A percentile compares a stretch with the other conserved stretches of the same genome.
Conservation (phyloP, 768 basidiomycete species). For the Stropharia rugosoannulata region DNA sequence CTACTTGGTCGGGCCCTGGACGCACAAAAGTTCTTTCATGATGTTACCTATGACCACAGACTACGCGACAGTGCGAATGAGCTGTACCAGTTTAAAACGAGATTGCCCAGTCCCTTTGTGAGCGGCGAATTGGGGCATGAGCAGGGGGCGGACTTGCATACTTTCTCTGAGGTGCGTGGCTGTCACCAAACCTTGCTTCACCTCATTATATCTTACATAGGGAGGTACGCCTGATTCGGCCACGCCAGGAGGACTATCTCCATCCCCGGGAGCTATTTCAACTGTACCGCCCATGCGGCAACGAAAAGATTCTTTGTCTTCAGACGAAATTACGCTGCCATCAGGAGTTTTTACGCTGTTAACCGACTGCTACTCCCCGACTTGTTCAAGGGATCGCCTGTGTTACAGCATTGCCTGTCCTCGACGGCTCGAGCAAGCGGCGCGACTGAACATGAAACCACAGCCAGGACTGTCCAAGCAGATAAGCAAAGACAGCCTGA, state of each 20-base stretch:
- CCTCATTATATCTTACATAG: conserved; percentile 10
- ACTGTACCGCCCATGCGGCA: conserved; percentile 18
- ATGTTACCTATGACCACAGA: conserved; percentile 98
- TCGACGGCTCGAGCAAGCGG: conserved; percentile 89
- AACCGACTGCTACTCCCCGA: conserved; percentile 97
- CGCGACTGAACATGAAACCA: conserved; percentile 90
- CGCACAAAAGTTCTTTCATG: conserved; percentile 98
- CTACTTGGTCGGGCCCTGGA: conserved; percentile 95
- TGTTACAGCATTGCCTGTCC: conserved; percentile 99
- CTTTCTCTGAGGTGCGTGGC: conserved; percentile 5
- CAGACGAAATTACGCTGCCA: conserved; percentile 74
- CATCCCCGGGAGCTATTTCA: conserved; percentile 5
- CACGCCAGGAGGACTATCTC: conserved; percentile 13
- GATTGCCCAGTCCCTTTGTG: conserved; percentile 81
- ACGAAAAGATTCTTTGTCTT: conserved; percentile 36
- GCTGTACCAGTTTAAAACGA: conserved; percentile 90
- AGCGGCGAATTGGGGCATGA: conserved; percentile 60
- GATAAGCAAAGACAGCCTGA: conserved; percentile 77
- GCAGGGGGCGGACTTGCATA: conserved; percentile 18
- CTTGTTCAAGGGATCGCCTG: conserved; percentile 89
- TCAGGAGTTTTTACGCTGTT: conserved; percentile 95
- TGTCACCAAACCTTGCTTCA: not conserved
- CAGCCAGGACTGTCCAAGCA: conserved; percentile 87
- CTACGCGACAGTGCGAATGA: conserved; percentile 86
- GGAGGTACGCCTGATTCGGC: conserved; percentile 19